A percentile compares a stretch with the other conserved stretches of the same genome.
Conservation (phyloP, 495 filamentous ascomycete species). For the Xylaria nigripes region DNA sequence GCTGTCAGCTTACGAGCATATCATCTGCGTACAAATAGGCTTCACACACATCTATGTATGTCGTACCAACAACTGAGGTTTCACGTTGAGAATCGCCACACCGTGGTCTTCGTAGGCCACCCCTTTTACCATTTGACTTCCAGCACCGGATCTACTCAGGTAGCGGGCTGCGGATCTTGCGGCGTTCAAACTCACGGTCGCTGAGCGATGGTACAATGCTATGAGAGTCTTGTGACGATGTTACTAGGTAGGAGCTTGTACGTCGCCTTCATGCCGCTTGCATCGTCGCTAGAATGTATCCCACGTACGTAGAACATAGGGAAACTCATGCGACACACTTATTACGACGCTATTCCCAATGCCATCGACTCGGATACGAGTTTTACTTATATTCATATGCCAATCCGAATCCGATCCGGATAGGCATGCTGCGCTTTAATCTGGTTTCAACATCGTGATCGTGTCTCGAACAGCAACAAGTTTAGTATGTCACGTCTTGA, state of each 20-base stretch:
- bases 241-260: neutral
- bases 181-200: neutral
- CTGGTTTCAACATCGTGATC: neutral
- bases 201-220: neutral
- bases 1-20: conserved; percentile 6
- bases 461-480: neutral
- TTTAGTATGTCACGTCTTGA: neutral
- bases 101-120: neutral
- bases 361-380: neutral
- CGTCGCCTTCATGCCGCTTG: neutral
- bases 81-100: neutral
- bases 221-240: neutral
- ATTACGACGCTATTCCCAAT: too few relatives aligned
- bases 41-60: neutral
- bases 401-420: neutral
- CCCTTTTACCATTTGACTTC: neutral
- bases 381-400: neutral
- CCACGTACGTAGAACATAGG: neutral
- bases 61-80: neutral
- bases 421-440: neutral
- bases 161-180: too few relatives aligned
- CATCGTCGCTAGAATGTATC: neutral
- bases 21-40: neutral
- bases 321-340: neutral
- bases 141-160: too few relatives aligned